Evolutionary conservation across 225 moss, liverwort and hornwort species (phyloP).

Genomic region (Pseudoscleropodium purum): DNA sequence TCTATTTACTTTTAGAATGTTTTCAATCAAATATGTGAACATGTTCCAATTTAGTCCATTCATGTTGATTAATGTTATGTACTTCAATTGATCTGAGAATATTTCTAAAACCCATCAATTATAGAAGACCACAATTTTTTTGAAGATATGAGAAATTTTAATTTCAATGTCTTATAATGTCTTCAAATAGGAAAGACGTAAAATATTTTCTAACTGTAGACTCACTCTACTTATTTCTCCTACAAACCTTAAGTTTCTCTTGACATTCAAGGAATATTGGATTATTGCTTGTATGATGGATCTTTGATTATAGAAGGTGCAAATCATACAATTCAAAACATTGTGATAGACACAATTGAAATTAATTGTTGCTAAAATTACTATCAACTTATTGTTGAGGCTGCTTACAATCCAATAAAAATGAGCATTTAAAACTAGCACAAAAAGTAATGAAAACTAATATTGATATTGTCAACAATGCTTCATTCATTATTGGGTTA

Average conservation of each 20-base stretch:
- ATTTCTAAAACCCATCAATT: background rate
- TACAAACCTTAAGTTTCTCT: background rate
- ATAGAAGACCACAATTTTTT: background rate
- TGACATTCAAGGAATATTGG: background rate
- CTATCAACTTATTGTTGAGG: background rate
- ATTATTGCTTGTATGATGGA: no score
- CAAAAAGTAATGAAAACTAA: background rate
- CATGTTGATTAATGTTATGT: background rate
- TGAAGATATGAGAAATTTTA: background rate
- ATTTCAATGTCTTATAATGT: background rate
- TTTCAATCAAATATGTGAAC: background rate
- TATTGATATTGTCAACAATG: background rate
- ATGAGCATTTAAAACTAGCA: background rate
- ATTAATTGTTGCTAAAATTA: background rate
- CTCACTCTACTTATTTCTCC: background rate
- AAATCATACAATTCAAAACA: background rate
- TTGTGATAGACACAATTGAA: rapidly evolving
- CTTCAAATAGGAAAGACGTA: background rate
- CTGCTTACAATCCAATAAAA: background rate
- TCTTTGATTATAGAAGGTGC: background rate
- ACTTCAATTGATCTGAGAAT: background rate
- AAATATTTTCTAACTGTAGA: background rate
- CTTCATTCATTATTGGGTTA: background rate
- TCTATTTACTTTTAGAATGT: background rate
- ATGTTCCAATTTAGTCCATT: background rate